A percentile compares a stretch with the other conserved stretches of the same genome.
These are phyloP conservation scores for Coleophoma cylindrospora DNA, from an alignment of 2,329 filamentous ascomycete species.

Conservation along the genomic window DNA sequence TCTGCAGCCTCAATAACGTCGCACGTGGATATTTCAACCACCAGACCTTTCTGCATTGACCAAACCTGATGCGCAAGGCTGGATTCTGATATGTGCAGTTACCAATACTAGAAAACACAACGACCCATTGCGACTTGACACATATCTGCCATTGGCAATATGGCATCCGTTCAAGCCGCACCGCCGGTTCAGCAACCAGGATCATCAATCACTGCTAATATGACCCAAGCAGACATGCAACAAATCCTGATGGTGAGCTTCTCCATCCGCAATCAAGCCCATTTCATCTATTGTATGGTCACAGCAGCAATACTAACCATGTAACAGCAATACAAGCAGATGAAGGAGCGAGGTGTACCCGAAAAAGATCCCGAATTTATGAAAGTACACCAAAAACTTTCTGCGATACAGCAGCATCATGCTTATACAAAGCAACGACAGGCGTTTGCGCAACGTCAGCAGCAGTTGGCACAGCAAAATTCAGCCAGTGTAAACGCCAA, in stretches of 20 bases:
- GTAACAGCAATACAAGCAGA: conserved; percentile 75
- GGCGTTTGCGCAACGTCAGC: conserved; percentile 49
- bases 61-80: conserved; percentile 28
- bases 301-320: conserved; percentile 22
- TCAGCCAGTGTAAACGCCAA: conserved; percentile 48
- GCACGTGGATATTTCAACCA: conserved; percentile 4
- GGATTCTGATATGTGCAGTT: conserved; percentile 26
- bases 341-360: conserved; percentile 81
- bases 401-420: conserved; percentile 62
- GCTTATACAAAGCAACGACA: conserved; percentile 16
- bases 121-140: conserved; percentile 7
- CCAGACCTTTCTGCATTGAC: conserved; percentile 8
- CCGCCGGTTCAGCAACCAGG: conserved; percentile 64
- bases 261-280: not conserved
- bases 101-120: conserved; percentile 12
- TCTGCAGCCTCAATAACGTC: no score
- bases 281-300: conserved; percentile 1
- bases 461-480: conserved; percentile 49
- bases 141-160: conserved; percentile 34
- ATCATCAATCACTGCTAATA: conserved; percentile 50
- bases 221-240: conserved; percentile 74
- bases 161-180: conserved; percentile 77
- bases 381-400: conserved; percentile 72
- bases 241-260: conserved; percentile 62
- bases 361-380: conserved; percentile 82